Conservation (phyloP, 257 asterid genomes). For the Fraxinus excelsior region DNA sequence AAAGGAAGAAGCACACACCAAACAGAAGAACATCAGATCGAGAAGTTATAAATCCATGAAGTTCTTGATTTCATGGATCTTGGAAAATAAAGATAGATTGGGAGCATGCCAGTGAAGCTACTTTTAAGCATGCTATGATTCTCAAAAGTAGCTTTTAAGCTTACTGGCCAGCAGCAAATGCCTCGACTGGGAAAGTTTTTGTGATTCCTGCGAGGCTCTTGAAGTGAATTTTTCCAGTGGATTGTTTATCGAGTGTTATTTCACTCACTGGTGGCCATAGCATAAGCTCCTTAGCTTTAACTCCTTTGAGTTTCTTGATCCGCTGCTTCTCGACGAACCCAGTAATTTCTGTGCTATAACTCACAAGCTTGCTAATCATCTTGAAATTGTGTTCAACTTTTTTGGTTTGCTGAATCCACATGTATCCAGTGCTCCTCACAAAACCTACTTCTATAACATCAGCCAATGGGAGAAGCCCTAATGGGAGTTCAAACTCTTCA, state of each 20-base stretch:
- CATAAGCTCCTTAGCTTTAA: slow-evolving; percentile 73
- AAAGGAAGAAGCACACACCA: slow-evolving; percentile 4
- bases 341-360: slow-evolving; percentile 50
- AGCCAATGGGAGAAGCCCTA: slow-evolving; percentile 69
- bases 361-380: slow-evolving; percentile 60
- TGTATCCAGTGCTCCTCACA: slow-evolving; percentile 61
- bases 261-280: slow-evolving; percentile 76
- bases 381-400: slow-evolving; percentile 69
- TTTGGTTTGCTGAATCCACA: slow-evolving; percentile 73
- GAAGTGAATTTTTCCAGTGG: slow-evolving; percentile 68
- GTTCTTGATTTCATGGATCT: neutral
- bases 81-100: neutral
- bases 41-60: neutral
- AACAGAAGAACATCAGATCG: neutral
- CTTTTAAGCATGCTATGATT: neutral
- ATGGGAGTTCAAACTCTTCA: slow-evolving; percentile 67
- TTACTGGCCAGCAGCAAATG: slow-evolving; percentile 68
- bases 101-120: neutral
- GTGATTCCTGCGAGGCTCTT: slow-evolving; percentile 84
- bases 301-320: slow-evolving; percentile 80
- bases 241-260: slow-evolving; percentile 46
- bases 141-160: neutral
- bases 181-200: slow-evolving; percentile 72
- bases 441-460: slow-evolving; percentile 73
- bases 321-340: slow-evolving; percentile 57